Percentiles rank a stretch among this genome's conserved stretches.
Conservation (phyloP, 306 rosid genomes). For the Pyrus pyrifolia region DNA sequence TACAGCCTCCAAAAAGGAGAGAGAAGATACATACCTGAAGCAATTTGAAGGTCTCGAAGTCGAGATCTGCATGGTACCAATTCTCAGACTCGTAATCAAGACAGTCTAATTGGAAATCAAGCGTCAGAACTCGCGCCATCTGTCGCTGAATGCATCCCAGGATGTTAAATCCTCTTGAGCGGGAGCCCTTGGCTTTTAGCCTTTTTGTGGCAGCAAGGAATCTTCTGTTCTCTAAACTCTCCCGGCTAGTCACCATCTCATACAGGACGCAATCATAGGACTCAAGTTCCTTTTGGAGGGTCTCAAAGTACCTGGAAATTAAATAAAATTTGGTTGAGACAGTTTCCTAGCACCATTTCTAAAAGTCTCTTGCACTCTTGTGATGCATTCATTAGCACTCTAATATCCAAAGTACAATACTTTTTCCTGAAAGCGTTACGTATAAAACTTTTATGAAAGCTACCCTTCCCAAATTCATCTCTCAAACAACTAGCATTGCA, state of each 20-base stretch:
- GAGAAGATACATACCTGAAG: conserved; percentile 57
- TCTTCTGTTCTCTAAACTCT: conserved; percentile 63
- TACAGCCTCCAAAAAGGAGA: not conserved
- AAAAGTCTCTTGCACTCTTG: not conserved
- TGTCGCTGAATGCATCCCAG: conserved; percentile 88
- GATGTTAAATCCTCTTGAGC: conserved; percentile 63
- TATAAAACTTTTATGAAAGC: not conserved
- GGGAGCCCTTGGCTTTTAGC: conserved; percentile 43
- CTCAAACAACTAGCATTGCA: not conserved
- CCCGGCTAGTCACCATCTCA: conserved; percentile 96
- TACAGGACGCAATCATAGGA: conserved; percentile 81
- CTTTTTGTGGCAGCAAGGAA: conserved; percentile 36
- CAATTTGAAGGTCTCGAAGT: conserved; percentile 77
- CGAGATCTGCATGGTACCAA: conserved; percentile 96
- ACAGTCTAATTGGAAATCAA: conserved; percentile 86
- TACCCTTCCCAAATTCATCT: not conserved
- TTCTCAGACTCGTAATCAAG: conserved; percentile 66
- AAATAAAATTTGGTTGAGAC: not conserved
- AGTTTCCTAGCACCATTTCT: not conserved
- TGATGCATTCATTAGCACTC: not conserved
- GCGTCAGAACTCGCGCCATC: conserved; percentile 76
- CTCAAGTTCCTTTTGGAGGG: conserved; percentile 83
- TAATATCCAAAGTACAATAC: not conserved
- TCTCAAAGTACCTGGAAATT: conserved; percentile 63
- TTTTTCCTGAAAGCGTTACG: not conserved